Evolutionary conservation across 2,329 filamentous ascomycete genomes (phyloP), one percentile per base, ranked within the genome.

Genomic region (Colletotrichum euphorbiae): DNA sequence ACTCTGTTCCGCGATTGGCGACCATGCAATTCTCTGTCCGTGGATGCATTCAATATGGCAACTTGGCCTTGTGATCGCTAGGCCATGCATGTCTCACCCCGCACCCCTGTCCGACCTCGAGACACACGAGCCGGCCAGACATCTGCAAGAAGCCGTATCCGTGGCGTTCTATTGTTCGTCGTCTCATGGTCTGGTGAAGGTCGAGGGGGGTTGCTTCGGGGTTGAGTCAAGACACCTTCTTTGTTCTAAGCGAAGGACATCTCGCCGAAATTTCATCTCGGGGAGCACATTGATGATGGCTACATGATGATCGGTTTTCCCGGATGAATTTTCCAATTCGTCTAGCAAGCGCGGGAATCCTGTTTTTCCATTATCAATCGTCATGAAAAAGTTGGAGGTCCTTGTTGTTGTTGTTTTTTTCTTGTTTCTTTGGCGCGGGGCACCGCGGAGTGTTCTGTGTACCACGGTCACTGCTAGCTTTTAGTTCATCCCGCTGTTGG

Each of bases 11-110:
- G 43, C 45, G 28, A 51, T 52, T 42, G 19, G 13, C 4, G 21
- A 24, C 45, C 6, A 24, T 36, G 28, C n/a, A 40, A n/a, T 36
- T 55, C 24, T 17, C 7, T 19, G 11, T 36, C 28, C 24, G 2
- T 31, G 28, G 12, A 36, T 12, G 11, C 24, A 17, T 12, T 15
- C 7, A 8, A 36, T 12, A 19, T 52, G 0, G 3, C 15, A 36
- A 33, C 42, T 7, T 9, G 54, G 24, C 61, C 61, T 59, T 55
- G 65, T 68, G 65, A 60, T 54, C 40, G 52, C 40, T 42, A 48
- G 33, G 19, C 9, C 17, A 65, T 59, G 65, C 65, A 68, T 68
- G 65, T 68, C 61, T 68, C 65, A 68, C 48, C n/a, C 4, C 13
- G 15, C 38, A 28, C 48, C 50, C 46, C 40, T 15, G 12, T 13